phyloP scores from a whole-genome alignment of 768 basidiomycete genomes.

The Boletus edulis region DNA sequence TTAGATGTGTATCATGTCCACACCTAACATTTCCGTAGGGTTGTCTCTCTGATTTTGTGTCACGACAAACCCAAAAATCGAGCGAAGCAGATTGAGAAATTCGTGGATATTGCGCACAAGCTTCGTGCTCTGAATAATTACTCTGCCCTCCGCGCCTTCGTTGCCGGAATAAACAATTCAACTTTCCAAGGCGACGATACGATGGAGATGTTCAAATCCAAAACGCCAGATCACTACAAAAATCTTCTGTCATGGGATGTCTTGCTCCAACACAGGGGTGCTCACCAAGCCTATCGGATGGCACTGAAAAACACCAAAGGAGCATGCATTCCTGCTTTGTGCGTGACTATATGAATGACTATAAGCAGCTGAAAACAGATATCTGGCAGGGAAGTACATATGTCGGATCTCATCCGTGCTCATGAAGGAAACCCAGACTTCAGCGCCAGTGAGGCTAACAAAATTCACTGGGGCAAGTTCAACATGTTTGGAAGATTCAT shows the following conservation, averaged over 20 bases:
- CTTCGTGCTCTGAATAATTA: conserved; percentile 89
- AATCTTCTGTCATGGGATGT: conserved; percentile 81
- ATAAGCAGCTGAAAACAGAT: conserved; percentile 10
- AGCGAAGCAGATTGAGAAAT: conserved; percentile 82
- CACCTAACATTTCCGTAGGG: conserved; percentile 50
- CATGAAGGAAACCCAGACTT: conserved; percentile 83
- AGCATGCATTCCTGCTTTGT: conserved; percentile 86
- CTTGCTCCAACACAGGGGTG: conserved; percentile 75
- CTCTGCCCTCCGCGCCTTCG: conserved; percentile 86
- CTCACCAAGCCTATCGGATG: conserved; percentile 88
- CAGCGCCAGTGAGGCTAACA: conserved; percentile 57
- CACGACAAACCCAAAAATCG: conserved; percentile 77
- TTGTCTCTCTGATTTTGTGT: conserved; percentile 85
- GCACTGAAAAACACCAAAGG: conserved; percentile 84
- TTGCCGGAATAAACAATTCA: conserved; percentile 89
- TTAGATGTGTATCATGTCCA: not conserved
- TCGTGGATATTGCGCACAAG: conserved; percentile 78
- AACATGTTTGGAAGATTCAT: conserved; percentile 90
- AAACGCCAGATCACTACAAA: conserved; percentile 68
- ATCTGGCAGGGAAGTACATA: conserved; percentile 76
- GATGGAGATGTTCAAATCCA: conserved; percentile 67
- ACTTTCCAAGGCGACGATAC: conserved; percentile 76
- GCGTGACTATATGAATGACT: conserved; percentile 25
- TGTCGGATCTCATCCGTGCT: conserved; percentile 84
- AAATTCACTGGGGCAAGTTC: conserved; percentile 96